Conservation (phyloP, 176 grass and related monocot genomes). For the Carex myosuroides region DNA sequence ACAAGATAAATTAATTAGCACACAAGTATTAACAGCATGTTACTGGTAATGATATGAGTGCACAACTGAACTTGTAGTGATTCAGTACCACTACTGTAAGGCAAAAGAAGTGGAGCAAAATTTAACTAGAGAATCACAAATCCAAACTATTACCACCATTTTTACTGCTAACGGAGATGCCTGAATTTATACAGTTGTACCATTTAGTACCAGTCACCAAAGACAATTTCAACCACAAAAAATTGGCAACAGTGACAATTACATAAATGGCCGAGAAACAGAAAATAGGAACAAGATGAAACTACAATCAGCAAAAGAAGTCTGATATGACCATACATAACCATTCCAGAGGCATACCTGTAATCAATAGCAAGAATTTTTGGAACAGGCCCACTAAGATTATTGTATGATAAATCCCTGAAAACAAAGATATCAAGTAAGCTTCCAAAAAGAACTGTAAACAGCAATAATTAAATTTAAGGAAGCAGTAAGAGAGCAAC, state of each 20-base stretch:
- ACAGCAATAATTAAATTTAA: slow-evolving; percentile 16
- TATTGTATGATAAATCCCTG: slow-evolving; percentile 96
- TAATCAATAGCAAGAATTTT: slow-evolving; percentile 93
- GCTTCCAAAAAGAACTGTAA: not conserved
- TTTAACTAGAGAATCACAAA: not conserved
- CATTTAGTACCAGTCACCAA: slow-evolving; percentile 2
- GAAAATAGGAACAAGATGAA: not conserved
- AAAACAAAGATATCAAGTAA: slow-evolving; percentile 26
- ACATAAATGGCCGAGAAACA: not conserved
- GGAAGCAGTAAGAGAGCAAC: not conserved
- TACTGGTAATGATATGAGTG: not conserved
- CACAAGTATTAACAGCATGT: not conserved
- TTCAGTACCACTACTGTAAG: not conserved
- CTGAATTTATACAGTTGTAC: not conserved
- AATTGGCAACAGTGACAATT: not conserved
- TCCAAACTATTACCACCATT: not conserved
- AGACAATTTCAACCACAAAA: slow-evolving; percentile 2
- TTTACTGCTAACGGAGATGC: not conserved
- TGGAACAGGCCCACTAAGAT: slow-evolving; percentile 67
- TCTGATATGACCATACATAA: not conserved
- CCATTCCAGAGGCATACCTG: slow-evolving; percentile 35
- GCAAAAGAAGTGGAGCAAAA: not conserved
- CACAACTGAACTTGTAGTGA: not conserved
- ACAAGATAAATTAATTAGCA: not conserved
- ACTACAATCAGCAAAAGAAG: not conserved